phyloP scores from a whole-genome alignment of 2,329 filamentous ascomycete genomes.

The Myriosclerotinia scirpicola region DNA sequence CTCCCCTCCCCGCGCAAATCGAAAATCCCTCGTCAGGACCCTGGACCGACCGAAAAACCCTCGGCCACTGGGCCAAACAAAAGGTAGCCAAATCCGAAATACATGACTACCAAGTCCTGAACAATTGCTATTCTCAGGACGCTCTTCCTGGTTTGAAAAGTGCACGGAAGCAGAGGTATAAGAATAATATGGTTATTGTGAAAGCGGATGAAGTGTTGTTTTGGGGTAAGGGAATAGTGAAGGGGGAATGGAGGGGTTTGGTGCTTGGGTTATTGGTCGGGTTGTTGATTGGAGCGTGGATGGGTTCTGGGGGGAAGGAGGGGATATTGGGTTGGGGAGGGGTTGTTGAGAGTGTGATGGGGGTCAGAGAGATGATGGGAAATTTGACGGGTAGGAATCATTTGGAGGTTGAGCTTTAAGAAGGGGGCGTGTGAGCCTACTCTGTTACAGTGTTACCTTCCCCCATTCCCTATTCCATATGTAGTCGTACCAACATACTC shows the following conservation, averaged over 20 bases:
- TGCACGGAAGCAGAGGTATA: background rate
- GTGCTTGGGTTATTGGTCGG: background rate
- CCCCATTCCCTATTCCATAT: background rate
- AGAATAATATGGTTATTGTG: background rate
- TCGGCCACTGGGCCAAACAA: conserved; percentile 2
- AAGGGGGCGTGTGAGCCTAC: background rate
- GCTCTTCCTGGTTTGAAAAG: conserved; percentile 8
- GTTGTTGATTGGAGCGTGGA: background rate
- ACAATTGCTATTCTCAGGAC: conserved; percentile 15
- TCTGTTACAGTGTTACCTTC: background rate
- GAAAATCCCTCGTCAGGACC: background rate
- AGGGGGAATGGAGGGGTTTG: conserved; percentile 16
- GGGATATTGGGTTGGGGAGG: background rate
- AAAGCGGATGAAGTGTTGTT: background rate
- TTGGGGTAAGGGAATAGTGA: background rate
- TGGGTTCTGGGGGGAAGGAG: background rate
- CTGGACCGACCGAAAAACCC: conserved; percentile 15
- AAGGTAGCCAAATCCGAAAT: background rate
- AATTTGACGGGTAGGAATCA: background rate
- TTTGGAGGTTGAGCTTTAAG: conserved; percentile 3
- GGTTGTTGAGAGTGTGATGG: background rate
- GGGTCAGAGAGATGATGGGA: conserved; percentile 1
- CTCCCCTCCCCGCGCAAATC: background rate
- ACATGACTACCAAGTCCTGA: background rate
- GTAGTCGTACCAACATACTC: no score